Evolutionary conservation across 352 stramenopile species (phyloP).

Genomic region (Phytophthora lateralis): DNA sequence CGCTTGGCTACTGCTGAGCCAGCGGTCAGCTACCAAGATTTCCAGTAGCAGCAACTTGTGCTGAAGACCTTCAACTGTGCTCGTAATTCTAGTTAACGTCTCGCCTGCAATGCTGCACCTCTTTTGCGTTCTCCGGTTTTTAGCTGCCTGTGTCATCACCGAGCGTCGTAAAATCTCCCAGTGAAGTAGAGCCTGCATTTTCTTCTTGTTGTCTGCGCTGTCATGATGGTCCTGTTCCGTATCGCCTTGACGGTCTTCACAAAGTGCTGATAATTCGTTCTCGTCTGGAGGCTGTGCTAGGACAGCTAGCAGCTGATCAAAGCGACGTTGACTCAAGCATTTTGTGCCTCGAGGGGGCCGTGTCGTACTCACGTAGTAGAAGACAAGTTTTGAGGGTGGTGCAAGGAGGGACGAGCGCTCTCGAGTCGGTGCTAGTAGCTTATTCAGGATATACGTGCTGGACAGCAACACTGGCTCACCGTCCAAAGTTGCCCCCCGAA

Average conservation of each 20-base stretch:
- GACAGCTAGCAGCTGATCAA: conserved; percentile 61
- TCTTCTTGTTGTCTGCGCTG: conserved; percentile 2
- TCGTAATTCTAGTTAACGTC: conserved; percentile 18
- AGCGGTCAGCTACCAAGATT: conserved; percentile 54
- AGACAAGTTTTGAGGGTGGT: conserved; percentile 35
- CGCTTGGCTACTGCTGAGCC: conserved; percentile 59
- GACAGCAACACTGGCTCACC: conserved; percentile 61
- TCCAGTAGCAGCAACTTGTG: conserved; percentile 45
- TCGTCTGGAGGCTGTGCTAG: conserved; percentile 28
- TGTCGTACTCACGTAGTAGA: conserved; percentile 87
- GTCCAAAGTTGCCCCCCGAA: conserved; percentile 80
- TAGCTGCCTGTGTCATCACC: conserved; percentile 5
- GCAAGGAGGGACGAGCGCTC: background rate
- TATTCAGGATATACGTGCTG: conserved; percentile 76
- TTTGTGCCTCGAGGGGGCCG: conserved; percentile 64
- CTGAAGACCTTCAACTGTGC: conserved; percentile 24
- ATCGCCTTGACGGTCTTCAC: conserved; percentile 9
- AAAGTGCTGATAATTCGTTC: conserved; percentile 19
- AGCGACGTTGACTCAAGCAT: conserved; percentile 50
- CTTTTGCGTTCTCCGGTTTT: conserved; percentile 1
- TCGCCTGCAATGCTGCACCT: conserved; percentile 3
- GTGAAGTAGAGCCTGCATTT: conserved; percentile 32
- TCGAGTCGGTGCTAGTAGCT: conserved; percentile 41
- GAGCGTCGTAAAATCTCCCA: conserved; percentile 50
- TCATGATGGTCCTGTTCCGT: conserved; percentile 5